These are phyloP conservation scores for Pyrus communis DNA, from an alignment of 306 rosid genomes.

Conservation along the genomic window DNA sequence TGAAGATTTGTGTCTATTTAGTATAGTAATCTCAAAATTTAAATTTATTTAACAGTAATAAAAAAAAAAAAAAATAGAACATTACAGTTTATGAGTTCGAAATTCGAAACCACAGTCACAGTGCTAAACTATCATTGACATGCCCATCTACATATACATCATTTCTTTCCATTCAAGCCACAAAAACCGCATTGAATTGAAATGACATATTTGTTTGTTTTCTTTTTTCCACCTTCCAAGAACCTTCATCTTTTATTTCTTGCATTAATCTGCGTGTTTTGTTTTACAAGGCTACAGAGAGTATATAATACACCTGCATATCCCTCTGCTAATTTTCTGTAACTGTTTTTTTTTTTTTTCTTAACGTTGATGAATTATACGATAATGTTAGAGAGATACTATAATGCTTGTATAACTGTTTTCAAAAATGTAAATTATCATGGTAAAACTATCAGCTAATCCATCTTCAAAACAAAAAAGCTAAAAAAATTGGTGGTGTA, in stretches of 20 bases:
- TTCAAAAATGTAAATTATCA: no score
- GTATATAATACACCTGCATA: no score
- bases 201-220: conserved; percentile 26
- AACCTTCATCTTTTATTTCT: conserved; percentile 36
- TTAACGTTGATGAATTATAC: no score
- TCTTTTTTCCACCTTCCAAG: conserved; percentile 29
- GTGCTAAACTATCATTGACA: neutral
- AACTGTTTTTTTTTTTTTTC: no score
- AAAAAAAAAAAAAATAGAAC: no score
- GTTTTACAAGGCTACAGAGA: neutral
- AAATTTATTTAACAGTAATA: no score
- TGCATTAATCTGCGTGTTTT: conserved; percentile 2
- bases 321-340: no score
- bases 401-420: no score
- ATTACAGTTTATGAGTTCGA: no score
- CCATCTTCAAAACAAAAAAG: neutral
- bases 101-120: no score
- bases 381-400: no score
- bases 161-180: neutral
- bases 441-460: no score
- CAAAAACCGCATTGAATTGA: neutral
- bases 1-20: rapidly evolving
- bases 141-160: neutral
- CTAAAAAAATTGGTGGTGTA: neutral
- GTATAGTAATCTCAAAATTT: rapidly evolving